Conservation (phyloP, 805 yeast genomes). For the Clavispora fructus region DNA sequence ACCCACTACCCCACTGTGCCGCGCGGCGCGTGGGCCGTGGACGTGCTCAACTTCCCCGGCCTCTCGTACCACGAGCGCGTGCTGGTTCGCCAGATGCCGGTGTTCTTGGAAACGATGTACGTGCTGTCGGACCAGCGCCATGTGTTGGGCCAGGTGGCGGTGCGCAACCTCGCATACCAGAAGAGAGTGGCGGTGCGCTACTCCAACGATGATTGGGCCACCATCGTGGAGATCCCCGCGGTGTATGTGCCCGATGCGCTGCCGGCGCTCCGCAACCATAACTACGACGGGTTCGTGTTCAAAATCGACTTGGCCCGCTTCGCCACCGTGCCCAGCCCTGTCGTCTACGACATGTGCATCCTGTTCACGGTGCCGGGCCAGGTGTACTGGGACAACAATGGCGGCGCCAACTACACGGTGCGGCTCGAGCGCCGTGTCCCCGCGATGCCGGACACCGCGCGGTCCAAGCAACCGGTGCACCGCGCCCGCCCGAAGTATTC, state of each 20-base stretch:
- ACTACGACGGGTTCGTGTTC: constrained; percentile 70
- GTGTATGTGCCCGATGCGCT: constrained; percentile 54
- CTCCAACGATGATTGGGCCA: constrained; percentile 74
- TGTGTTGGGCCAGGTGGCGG: constrained; percentile 72
- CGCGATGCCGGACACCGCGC: constrained; percentile 7
- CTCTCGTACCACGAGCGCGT: constrained; percentile 44
- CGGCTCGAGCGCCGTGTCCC: constrained; percentile 21
- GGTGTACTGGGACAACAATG: constrained; percentile 80
- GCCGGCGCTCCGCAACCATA: constrained; percentile 39
- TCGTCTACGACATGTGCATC: constrained; percentile 47
- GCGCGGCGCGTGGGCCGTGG: constrained; percentile 41
- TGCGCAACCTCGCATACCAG: constrained; percentile 63
- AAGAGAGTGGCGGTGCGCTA: constrained; percentile 69
- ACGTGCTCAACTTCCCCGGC: constrained; percentile 37
- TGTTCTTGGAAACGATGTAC: constrained; percentile 62
- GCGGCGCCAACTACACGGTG: constrained; percentile 52
- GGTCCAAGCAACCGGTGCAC: constrained; percentile 11
- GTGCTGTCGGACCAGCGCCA: constrained; percentile 53
- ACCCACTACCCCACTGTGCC: constrained; percentile 19
- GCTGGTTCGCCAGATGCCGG: constrained; percentile 20
- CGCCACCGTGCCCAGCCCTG: constrained; percentile 21
- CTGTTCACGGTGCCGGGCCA: constrained; percentile 43
- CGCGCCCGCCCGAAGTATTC: constrained; percentile 32
- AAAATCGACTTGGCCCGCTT: constrained; percentile 47
- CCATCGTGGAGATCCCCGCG: constrained; percentile 66